phyloP scores from a whole-genome alignment of 805 yeast genomes.

The Teunomyces kruisii region DNA sequence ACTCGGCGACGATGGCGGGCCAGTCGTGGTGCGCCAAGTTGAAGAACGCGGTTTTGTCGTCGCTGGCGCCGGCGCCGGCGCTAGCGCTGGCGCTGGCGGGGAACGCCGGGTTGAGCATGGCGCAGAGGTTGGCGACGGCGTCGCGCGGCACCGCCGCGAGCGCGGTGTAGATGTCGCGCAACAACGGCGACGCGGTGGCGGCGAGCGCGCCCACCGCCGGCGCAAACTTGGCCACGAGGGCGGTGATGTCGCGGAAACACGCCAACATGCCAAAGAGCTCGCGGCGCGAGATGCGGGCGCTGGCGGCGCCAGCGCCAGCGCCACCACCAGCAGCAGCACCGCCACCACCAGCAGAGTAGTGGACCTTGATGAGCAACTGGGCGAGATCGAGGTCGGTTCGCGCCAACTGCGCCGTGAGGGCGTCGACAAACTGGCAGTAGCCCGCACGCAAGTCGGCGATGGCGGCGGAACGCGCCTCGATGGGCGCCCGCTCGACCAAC shows the following conservation, averaged over 20 bases:
- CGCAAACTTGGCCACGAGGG: slow-evolving; percentile 29
- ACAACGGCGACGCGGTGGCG: slow-evolving; percentile 30
- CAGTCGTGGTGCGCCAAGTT: slow-evolving; percentile 33
- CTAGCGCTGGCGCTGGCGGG: too few relatives aligned
- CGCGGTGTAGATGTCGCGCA: slow-evolving; percentile 37
- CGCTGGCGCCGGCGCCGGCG: slow-evolving; percentile 44
- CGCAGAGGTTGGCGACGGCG: slow-evolving; percentile 34
- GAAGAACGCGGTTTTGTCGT: slow-evolving; percentile 43
- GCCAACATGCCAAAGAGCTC: slow-evolving; percentile 32
- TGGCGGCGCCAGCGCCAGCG: too few relatives aligned
- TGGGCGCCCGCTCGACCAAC: slow-evolving; percentile 49
- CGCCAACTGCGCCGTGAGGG: slow-evolving; percentile 23
- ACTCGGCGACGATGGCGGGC: slow-evolving; percentile 37
- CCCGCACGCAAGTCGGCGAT: slow-evolving; percentile 30
- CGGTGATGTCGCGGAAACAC: slow-evolving; percentile 27
- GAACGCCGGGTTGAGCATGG: slow-evolving; percentile 51
- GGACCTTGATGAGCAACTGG: slow-evolving; percentile 34
- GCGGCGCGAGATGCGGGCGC: slow-evolving; percentile 31
- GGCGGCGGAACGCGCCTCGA: slow-evolving; percentile 65
- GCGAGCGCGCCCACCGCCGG: slow-evolving; percentile 33
- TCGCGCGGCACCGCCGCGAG: slow-evolving; percentile 33
- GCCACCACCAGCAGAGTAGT: slow-evolving; percentile 41
- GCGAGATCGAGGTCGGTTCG: slow-evolving; percentile 36
- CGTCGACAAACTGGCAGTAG: slow-evolving; percentile 35
- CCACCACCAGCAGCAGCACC: too few relatives aligned